phyloP scores from a whole-genome alignment of 768 basidiomycete species.

The Atractiella rhizophila region DNA sequence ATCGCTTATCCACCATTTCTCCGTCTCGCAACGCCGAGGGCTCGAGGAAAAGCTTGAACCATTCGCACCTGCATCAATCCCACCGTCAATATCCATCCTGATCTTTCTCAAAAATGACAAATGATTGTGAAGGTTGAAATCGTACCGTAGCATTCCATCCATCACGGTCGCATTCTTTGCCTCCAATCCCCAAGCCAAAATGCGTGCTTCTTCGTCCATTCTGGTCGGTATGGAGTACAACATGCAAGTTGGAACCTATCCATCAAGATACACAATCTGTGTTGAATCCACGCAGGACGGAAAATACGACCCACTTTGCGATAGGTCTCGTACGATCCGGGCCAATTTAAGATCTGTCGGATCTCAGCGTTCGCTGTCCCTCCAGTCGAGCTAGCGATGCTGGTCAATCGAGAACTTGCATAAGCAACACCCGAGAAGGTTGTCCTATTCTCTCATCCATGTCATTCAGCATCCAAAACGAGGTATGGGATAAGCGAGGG shows the following conservation, averaged over 20 bases:
- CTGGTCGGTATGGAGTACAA: constrained; percentile 29
- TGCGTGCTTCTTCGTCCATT: constrained; percentile 36
- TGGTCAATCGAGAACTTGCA: constrained; percentile 64
- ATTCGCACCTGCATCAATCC: constrained; percentile 12
- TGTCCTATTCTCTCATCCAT: constrained; percentile 2
- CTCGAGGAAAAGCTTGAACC: constrained; percentile 68
- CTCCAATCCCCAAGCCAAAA: constrained; percentile 63
- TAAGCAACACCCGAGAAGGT: constrained; percentile 28
- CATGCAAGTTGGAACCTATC: constrained; percentile 47
- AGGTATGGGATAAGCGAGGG: neutral
- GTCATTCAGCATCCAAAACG: neutral
- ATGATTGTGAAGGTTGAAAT: constrained; percentile 22
- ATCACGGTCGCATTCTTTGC: constrained; percentile 54
- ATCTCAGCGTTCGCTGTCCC: no score
- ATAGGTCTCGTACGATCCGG: constrained; percentile 60
- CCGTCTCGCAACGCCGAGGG: constrained; percentile 50
- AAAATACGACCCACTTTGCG: constrained; percentile 27
- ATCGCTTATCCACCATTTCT: constrained; percentile 44
- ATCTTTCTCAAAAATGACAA: no score
- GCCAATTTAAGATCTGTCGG: constrained; percentile 68
- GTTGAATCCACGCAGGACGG: constrained; percentile 4
- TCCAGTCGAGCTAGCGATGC: no score
- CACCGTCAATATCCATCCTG: no score
- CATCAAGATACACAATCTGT: neutral
- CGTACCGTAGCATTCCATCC: constrained; percentile 36